Base-by-base conservation (phyloP, 2,329 filamentous ascomycete genomes). In the Malbranchea cinnamomea region DNA sequence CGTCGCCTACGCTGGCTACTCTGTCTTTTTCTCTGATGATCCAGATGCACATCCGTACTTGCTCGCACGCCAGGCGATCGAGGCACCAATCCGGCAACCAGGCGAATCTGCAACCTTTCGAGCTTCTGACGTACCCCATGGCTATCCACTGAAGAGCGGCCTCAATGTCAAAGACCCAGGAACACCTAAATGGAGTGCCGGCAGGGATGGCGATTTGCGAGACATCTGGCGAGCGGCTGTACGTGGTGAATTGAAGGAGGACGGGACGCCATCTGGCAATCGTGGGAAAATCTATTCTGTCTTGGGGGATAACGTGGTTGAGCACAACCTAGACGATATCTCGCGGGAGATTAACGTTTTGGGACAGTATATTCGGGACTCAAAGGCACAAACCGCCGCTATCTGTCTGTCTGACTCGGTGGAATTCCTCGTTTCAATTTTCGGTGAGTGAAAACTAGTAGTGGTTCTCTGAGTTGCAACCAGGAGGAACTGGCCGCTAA, bases 371-470 rank as follows among this genome's bases (percentile, higher is more conserved):
- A 63, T 80, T 34, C 70, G 79, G 43, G 70, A 78, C 39, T 71
- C 74, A 33, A 73, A 72, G 21, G 59, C 56, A 3, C 78, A 74
- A 50, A 77, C 74, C 28, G 80, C 95, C 18, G 89, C 84, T 38
- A 69, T 95, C 39, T 93, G 91, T 53, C 67, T 95, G 33, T 83
- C 85, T 24, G 94, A 98, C 63, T 93, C 84, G 26, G 66, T 92
- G 45, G 89, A 98, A 56, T 73, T 92, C 37, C 62, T 98, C 28
- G 68, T 72, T 19, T 67, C 78, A 5, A 61, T 95, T 12, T 92
- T 98, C 46, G 69, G 69, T 73, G 49, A 29, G 60, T 41, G 24
- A 23, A 4, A 16, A 10, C 28, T 12, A 12, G 10, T 26, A 12
- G n/a, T n/a, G n/a, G n/a, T n/a, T n/a, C n/a, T n/a, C n/a, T n/a